Conservation (phyloP, 2,329 filamentous ascomycete genomes). For the Fusarium continuum region DNA sequence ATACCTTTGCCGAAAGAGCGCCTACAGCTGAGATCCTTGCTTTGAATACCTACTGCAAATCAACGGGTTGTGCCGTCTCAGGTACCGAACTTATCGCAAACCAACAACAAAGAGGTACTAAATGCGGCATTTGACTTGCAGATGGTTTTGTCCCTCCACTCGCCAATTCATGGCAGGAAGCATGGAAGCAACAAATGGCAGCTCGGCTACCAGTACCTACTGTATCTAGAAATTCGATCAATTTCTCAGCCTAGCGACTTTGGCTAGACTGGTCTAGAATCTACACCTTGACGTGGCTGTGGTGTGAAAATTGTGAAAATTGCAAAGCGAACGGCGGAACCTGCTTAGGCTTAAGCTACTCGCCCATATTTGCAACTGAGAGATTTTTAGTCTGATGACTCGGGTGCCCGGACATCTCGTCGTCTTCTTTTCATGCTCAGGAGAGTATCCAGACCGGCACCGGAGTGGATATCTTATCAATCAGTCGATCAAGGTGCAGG, state of each 20-base stretch:
- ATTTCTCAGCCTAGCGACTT: background rate
- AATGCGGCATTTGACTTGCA: constrained; percentile 8
- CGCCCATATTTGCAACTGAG: background rate
- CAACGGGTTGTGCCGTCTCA: constrained; percentile 14
- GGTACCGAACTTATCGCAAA: constrained; percentile 28
- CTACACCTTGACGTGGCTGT: background rate
- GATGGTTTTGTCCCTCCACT: background rate
- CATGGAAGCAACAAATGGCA: no score
- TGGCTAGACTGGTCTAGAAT: background rate
- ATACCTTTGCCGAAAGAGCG: constrained; percentile 8
- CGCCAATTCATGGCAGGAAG: background rate
- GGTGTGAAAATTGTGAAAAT: background rate
- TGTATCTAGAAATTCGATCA: background rate
- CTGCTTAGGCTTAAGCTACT: background rate
- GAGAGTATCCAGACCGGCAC: background rate
- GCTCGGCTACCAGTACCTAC: no score
- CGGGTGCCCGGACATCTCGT: background rate
- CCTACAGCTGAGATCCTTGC: constrained; percentile 4
- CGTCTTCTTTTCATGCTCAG: background rate
- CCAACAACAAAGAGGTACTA: constrained; percentile 22
- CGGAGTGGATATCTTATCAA: constrained; percentile 43
- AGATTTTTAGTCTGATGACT: background rate
- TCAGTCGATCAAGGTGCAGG: constrained; percentile 42
- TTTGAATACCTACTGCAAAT: constrained; percentile 5
- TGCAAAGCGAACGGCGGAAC: background rate